Evolutionary conservation across 2,329 filamentous ascomycete genomes (phyloP).

Genomic region (Aureobasidium sp.): DNA sequence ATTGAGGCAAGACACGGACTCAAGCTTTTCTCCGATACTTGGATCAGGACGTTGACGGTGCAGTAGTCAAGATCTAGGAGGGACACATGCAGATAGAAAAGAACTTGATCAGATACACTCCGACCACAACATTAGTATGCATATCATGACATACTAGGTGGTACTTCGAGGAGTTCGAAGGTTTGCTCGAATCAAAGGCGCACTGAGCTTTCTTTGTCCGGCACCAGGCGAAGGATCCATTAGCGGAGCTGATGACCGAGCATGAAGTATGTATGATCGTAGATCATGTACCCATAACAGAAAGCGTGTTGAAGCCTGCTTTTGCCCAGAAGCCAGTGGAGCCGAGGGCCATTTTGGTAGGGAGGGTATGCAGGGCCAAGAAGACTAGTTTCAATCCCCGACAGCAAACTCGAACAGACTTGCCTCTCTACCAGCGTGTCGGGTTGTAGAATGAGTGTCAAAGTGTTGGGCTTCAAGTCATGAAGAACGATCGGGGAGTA

Average conservation of each 20-base stretch:
- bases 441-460: background rate
- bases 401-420: background rate
- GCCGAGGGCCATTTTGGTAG: background rate
- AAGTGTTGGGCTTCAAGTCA: background rate
- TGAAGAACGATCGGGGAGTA: background rate
- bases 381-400: slow-evolving; percentile 3
- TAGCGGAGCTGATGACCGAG: background rate
- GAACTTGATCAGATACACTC: background rate
- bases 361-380: background rate
- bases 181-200: slow-evolving; percentile 2
- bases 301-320: slow-evolving; percentile 12
- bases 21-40: background rate
- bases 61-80: background rate
- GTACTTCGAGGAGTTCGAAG: background rate
- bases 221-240: background rate
- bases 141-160: background rate
- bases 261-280: background rate
- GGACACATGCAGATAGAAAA: background rate
- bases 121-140: slow-evolving; percentile 6
- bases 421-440: slow-evolving; percentile 2
- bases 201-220: background rate
- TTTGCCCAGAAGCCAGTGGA: background rate
- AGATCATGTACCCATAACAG: slow-evolving; percentile 18
- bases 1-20: background rate
- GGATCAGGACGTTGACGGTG: background rate